Conservation (phyloP, 2,329 filamentous ascomycete genomes). For the Aspergillus ustus region DNA sequence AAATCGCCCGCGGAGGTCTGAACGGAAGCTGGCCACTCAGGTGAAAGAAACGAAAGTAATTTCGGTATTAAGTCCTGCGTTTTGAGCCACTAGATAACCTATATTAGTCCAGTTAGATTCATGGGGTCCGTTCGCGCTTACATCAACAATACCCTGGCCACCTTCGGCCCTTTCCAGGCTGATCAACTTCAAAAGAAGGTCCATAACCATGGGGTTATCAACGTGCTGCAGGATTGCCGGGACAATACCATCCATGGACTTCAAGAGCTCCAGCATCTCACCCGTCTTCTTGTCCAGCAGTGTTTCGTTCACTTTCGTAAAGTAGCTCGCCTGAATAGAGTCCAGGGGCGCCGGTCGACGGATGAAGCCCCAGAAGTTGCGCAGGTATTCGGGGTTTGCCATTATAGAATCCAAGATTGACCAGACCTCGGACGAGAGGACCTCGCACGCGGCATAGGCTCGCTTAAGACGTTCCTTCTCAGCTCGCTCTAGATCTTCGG, state of each 20-base stretch:
- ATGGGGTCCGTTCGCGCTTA: constrained; percentile 50
- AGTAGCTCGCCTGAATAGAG: constrained; percentile 93
- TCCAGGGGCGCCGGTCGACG: constrained; percentile 84
- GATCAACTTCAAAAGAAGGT: constrained; percentile 93
- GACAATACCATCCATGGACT: constrained; percentile 79
- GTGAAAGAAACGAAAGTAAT: constrained; percentile 82
- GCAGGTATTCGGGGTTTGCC: constrained; percentile 77
- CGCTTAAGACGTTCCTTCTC: constrained; percentile 94
- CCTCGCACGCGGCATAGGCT: constrained; percentile 89
- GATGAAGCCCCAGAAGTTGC: constrained; percentile 89
- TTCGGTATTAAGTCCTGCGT: constrained; percentile 84
- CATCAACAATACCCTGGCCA: constrained; percentile 91
- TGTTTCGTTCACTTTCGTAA: constrained; percentile 98
- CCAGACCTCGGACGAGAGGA: constrained; percentile 95
- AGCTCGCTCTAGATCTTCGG: constrained; percentile 67
- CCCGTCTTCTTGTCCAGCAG: constrained; percentile 97
- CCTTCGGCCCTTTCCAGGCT: constrained; percentile 91
- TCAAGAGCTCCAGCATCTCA: constrained; percentile 92
- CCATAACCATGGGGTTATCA: constrained; percentile 98
- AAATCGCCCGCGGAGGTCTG: constrained; percentile 98
- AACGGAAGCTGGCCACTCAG: constrained; percentile 83
- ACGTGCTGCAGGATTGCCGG: constrained; percentile 88
- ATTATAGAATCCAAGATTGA: constrained; percentile 92
- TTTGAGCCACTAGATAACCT: constrained; percentile 76
- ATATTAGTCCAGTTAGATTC: constrained; percentile 1